Evolutionary conservation across 2,329 filamentous ascomycete species (phyloP), one percentile per base, ranked within the genome.

Genomic region (Anthostomella pinea): DNA sequence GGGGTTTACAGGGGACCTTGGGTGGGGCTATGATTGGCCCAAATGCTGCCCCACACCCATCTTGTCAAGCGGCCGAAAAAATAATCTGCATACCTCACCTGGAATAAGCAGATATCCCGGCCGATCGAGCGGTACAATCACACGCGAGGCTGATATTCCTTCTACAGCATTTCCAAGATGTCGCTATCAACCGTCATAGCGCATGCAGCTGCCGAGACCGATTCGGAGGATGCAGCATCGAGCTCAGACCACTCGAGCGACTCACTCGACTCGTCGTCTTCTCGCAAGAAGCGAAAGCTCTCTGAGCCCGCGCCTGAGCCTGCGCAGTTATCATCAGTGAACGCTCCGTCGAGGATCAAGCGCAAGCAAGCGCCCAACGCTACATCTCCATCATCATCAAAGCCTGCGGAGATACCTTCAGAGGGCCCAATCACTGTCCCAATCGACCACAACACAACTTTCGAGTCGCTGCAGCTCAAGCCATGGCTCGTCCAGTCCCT

Each of bases 401-500:
- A 47, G 38, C 35, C 41, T 27, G 32, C 41, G 24, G 37, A 27
- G n/a, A n/a, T n/a, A n/a, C n/a, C n/a, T n/a, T n/a, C 76, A 9
- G 69, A 68, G 38, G 49, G 47, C 23, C 39, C 36, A 29, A 26
- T 72, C 33, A 59, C 67, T 24, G 76, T 72, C 3, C 72, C 74
- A 10, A 68, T 67, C 16, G 74, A 80, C 51, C 65, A 67, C 30
- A 72, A 79, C 57, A 68, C 75, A 13, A 85, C 76, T 7, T 95
- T 95, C 58, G 76, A 81, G 13, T 77, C 79, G 8, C 67, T 96
- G 33, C 70, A 78, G 33, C 81, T 95, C 28, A 76, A 80, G 23
- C 87, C 87, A 60, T 98, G 93, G 93, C 80, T 98, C 4, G 82
- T 94, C 2, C 79, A 83, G 43, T 91, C 91, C 1, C 72, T 98